Conservation (phyloP, 352 stramenopile genomes). For the Globisporangium solare region DNA sequence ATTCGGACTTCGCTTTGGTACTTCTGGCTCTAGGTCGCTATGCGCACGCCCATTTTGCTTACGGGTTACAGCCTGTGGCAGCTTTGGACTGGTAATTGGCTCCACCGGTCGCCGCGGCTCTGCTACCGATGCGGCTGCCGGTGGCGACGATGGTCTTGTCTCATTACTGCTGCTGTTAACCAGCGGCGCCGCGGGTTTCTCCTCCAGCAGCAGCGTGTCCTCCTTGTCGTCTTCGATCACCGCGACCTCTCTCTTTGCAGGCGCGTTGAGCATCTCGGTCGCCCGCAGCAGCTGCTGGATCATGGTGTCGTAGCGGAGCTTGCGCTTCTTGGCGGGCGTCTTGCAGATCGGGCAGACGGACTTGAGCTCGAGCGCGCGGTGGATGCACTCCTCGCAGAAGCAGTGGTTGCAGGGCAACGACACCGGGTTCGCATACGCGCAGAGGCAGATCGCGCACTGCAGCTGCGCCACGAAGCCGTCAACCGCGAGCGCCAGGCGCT, state of each 20-base stretch:
- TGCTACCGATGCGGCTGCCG: not conserved
- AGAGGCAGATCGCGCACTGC: slow-evolving; percentile 83
- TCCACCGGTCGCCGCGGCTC: not conserved
- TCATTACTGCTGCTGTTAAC: not conserved
- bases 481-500: slow-evolving; percentile 50
- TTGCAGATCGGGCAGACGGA: slow-evolving; percentile 82
- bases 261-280: slow-evolving; percentile 39
- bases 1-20: not conserved
- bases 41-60: slow-evolving; percentile 7
- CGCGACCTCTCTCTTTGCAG: slow-evolving; percentile 6
- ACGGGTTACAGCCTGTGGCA: not conserved
- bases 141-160: not conserved
- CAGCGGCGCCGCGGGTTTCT: slow-evolving; percentile 4
- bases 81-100: not conserved
- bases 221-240: not conserved
- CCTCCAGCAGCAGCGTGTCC: slow-evolving; percentile 3
- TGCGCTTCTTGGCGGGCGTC: slow-evolving; percentile 70
- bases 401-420: slow-evolving; percentile 86
- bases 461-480: slow-evolving; percentile 68
- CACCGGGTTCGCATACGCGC: slow-evolving; percentile 55
- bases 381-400: slow-evolving; percentile 87
- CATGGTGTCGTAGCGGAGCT: slow-evolving; percentile 70
- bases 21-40: not conserved
- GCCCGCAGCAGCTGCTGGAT: slow-evolving; percentile 66
- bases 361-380: slow-evolving; percentile 77